These are phyloP conservation scores for Eucalyptus pauciflora DNA, from an alignment of 345 rosid species.

Conservation along the genomic window DNA sequence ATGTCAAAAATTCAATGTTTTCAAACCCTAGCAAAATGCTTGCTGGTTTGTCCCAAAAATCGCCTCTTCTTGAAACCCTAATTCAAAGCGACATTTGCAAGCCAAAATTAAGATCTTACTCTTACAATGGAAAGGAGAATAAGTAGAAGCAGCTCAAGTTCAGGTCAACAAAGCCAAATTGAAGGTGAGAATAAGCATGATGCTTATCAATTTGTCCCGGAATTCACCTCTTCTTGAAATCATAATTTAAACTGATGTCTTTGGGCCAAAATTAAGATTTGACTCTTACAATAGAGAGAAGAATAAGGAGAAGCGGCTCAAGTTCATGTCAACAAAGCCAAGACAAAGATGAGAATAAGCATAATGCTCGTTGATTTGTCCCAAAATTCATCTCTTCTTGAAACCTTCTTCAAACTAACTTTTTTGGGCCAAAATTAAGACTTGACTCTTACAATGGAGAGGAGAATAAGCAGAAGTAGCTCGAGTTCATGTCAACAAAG, in stretches of 20 bases:
- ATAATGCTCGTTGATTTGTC: background rate
- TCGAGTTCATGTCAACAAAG: background rate
- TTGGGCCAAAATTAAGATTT: background rate
- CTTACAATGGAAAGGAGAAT: too few relatives aligned
- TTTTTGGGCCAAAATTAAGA: background rate
- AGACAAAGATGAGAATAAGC: background rate
- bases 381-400: background rate
- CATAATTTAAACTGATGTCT: too few relatives aligned
- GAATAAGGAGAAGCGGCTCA: background rate
- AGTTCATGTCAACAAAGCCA: background rate
- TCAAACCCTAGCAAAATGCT: too few relatives aligned
- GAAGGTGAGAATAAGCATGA: too few relatives aligned
- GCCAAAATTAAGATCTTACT: too few relatives aligned
- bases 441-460: background rate
- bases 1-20: rapidly evolving
- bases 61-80: too few relatives aligned
- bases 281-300: background rate
- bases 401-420: background rate
- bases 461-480: background rate
- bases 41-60: too few relatives aligned
- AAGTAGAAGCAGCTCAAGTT: too few relatives aligned
- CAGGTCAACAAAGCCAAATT: too few relatives aligned
- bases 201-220: background rate
- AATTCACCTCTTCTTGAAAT: background rate
- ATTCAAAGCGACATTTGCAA: too few relatives aligned